phyloP scores from a whole-genome alignment of 352 stramenopile species.

The Pythium rhizo-oryzae region DNA sequence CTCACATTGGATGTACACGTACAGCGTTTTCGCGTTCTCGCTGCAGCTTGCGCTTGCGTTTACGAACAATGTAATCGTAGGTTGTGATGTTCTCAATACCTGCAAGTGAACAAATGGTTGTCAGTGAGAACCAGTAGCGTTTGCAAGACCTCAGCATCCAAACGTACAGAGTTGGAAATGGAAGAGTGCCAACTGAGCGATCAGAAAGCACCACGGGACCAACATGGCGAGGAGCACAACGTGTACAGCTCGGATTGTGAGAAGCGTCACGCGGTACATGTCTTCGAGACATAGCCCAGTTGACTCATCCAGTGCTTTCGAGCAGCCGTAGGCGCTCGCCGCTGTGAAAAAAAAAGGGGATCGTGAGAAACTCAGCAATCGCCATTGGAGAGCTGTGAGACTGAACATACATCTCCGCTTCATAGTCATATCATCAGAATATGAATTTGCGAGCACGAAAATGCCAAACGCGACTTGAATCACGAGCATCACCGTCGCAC shows the following conservation, averaged over 20 bases:
- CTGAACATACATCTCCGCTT: conserved; percentile 36
- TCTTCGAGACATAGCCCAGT: conserved; percentile 57
- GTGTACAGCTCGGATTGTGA: conserved; percentile 65
- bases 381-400: background rate
- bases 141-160: background rate
- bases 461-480: conserved; percentile 73
- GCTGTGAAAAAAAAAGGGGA: too few relatives aligned
- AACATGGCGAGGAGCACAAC: conserved; percentile 68
- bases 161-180: conserved; percentile 84
- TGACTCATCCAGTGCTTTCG: conserved; percentile 32
- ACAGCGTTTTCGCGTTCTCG: conserved; percentile 62
- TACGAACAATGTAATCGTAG: conserved; percentile 88
- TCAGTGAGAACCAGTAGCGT: conserved; percentile 3
- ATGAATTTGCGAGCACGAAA: conserved; percentile 59
- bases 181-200: conserved; percentile 78
- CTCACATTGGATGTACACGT: conserved; percentile 69
- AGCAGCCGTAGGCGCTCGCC: conserved; percentile 70
- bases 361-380: background rate
- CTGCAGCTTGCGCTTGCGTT: conserved; percentile 75
- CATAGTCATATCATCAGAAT: conserved; percentile 48
- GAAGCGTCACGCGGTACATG: conserved; percentile 55
- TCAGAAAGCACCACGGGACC: conserved; percentile 76
- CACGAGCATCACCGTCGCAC: conserved; percentile 59
- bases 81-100: conserved; percentile 83
- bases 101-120: conserved; percentile 25